phyloP scores from a whole-genome alignment of 2,329 filamentous ascomycete genomes.

The Fusarium sp. region DNA sequence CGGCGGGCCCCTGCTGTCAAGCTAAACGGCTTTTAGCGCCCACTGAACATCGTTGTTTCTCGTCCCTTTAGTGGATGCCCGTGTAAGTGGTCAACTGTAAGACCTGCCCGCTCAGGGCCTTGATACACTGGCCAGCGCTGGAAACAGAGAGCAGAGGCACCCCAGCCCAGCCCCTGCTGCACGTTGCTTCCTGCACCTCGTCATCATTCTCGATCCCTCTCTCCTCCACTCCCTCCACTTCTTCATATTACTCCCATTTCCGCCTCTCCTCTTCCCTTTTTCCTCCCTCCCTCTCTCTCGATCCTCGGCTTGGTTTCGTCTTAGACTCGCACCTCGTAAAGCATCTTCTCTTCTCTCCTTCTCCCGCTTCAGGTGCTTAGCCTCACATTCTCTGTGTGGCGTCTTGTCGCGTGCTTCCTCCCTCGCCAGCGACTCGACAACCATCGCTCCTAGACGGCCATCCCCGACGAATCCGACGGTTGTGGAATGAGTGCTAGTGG shows the following conservation, averaged over 20 bases:
- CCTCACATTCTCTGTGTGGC: conserved; percentile 43
- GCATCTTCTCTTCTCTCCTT: conserved; percentile 33
- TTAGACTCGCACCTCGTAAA: conserved; percentile 40
- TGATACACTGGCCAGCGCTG: conserved; percentile 10
- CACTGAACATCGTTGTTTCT: conserved; percentile 22
- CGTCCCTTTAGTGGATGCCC: conserved; percentile 27
- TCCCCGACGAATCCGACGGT: conserved; percentile 37
- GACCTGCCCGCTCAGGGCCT: conserved; percentile 35
- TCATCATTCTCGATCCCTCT: conserved; percentile 49
- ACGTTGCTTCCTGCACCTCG: conserved; percentile 48
- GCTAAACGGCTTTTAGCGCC: conserved; percentile 39
- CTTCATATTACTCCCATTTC: conserved; percentile 45
- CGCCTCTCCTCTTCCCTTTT: conserved; percentile 40
- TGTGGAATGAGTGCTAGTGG: conserved; percentile 41
- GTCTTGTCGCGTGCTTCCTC: conserved; percentile 47
- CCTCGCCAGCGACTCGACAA: conserved; percentile 45
- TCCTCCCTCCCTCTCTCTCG: conserved; percentile 34
- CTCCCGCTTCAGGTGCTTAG: conserved; percentile 31
- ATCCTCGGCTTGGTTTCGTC: conserved; percentile 44
- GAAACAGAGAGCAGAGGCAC: conserved; percentile 18
- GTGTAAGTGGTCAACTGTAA: conserved; percentile 41
- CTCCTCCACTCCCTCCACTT: conserved; percentile 45
- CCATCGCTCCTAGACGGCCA: conserved; percentile 40
- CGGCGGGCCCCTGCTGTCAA: conserved; percentile 29
- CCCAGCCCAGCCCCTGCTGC: conserved; percentile 35